Evolutionary conservation across 495 filamentous ascomycete species (phyloP).

Genomic region (Bathelium albidoporum): DNA sequence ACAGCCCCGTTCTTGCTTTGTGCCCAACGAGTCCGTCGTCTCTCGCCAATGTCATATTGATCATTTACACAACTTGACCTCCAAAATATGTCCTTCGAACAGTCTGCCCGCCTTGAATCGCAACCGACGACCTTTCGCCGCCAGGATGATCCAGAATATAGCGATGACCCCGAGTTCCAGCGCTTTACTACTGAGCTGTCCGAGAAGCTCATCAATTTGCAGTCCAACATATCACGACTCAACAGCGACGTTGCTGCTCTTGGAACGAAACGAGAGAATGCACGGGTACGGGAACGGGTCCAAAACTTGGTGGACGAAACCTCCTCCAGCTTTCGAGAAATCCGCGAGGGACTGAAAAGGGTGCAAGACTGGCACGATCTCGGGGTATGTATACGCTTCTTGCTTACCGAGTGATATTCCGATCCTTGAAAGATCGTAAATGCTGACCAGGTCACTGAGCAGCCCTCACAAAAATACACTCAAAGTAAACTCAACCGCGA

Average conservation of each 20-base stretch:
- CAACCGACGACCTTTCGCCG: constrained; percentile 59
- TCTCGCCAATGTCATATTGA: constrained; percentile 22
- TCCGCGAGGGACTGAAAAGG: constrained; percentile 88
- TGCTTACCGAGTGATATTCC: neutral
- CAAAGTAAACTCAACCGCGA: constrained; percentile 90
- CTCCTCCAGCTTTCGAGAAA: constrained; percentile 75
- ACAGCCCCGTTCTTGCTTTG: constrained; percentile 3
- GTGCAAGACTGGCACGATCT: constrained; percentile 84
- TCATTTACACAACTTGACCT: neutral
- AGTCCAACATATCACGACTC: constrained; percentile 72
- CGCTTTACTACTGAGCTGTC: constrained; percentile 68
- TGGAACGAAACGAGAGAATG: constrained; percentile 83
- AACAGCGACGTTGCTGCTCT: constrained; percentile 71
- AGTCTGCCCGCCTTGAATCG: constrained; percentile 71
- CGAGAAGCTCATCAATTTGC: constrained; percentile 76
- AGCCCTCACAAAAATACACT: constrained; percentile 88
- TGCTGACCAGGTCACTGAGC: constrained; percentile 11
- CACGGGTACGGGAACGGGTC: constrained; percentile 80
- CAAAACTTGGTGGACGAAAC: constrained; percentile 78
- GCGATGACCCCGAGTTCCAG: constrained; percentile 88
- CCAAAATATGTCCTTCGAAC: constrained; percentile 78
- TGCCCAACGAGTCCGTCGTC: constrained; percentile 6
- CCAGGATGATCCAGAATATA: constrained; percentile 59
- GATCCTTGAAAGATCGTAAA: neutral
- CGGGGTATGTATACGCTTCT: constrained; percentile 50